These are phyloP conservation scores for Uronychia setigera DNA, from an alignment of 73 alveolate species.

Conservation along the genomic window DNA sequence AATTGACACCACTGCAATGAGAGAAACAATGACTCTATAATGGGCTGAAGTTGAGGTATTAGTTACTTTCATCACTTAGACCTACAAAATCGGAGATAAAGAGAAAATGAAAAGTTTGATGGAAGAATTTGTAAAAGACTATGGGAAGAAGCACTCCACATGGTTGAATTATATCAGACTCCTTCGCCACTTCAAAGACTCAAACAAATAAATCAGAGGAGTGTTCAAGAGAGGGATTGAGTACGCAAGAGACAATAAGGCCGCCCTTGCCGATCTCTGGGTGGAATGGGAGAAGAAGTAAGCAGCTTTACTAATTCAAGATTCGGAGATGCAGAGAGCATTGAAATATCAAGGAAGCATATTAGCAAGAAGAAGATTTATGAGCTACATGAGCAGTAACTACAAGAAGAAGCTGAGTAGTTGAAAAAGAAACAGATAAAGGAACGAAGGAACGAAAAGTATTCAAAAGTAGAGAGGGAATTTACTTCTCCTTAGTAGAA, in stretches of 20 bases:
- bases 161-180: constrained; percentile 44
- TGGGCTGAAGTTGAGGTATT: constrained; percentile 57
- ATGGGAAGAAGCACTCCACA: constrained; percentile 17
- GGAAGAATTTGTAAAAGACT: constrained; percentile 32
- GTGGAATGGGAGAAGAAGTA: constrained; percentile 55
- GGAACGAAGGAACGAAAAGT: background rate
- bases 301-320: constrained; percentile 1
- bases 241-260: constrained; percentile 22
- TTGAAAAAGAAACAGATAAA: background rate
- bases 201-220: constrained; percentile 30
- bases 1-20: background rate
- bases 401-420: background rate
- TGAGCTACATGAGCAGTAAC: background rate
- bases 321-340: constrained; percentile 13
- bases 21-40: constrained; percentile 10
- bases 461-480: background rate
- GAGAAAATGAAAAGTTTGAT: constrained; percentile 18
- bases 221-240: constrained; percentile 39
- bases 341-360: constrained; percentile 35
- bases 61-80: no score
- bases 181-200: constrained; percentile 30
- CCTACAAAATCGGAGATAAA: constrained; percentile 36
- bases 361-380: constrained; percentile 22
- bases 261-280: constrained; percentile 31
- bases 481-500: no score